Percentiles rank a stretch among this genome's conserved stretches.
Evolutionary conservation across 2,329 filamentous ascomycete genomes (phyloP).

Genomic region (Colletotrichum gloeosporioides): DNA sequence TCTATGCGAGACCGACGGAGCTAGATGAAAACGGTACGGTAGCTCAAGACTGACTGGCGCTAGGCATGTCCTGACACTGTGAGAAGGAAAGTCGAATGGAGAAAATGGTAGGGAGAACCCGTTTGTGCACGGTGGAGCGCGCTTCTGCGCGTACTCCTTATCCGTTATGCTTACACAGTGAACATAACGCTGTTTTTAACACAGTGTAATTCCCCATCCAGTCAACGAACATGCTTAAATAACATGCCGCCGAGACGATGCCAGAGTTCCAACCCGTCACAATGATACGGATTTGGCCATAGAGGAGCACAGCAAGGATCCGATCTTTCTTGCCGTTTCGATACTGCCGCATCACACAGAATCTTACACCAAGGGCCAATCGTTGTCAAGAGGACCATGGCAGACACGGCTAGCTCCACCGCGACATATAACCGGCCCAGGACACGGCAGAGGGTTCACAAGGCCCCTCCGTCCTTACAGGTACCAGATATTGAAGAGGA

Average conservation of each 20-base stretch:
- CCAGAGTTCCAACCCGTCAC: too few species aligned
- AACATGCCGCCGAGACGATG: background rate
- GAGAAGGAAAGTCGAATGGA: background rate
- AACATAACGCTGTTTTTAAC: background rate
- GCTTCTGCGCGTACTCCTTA: background rate
- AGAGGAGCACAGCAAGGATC: background rate
- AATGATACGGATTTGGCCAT: background rate
- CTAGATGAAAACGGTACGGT: background rate
- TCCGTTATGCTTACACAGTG: conserved; percentile 6
- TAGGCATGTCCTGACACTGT: background rate
- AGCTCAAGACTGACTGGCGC: background rate
- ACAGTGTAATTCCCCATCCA: background rate
- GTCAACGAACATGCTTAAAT: background rate
- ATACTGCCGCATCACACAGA: background rate
- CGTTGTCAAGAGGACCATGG: background rate
- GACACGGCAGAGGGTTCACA: conserved; percentile 44
- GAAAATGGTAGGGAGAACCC: background rate
- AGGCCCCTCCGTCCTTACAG: conserved; percentile 42
- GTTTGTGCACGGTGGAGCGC: background rate
- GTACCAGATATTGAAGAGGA: conserved; percentile 56
- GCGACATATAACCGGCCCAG: conserved; percentile 5
- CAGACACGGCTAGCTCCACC: background rate
- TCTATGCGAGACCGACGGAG: background rate
- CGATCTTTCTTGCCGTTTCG: background rate
- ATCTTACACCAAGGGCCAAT: background rate